Evolutionary conservation across 1,139 yeast species (phyloP).

Genomic region (Yarrowia galli): DNA sequence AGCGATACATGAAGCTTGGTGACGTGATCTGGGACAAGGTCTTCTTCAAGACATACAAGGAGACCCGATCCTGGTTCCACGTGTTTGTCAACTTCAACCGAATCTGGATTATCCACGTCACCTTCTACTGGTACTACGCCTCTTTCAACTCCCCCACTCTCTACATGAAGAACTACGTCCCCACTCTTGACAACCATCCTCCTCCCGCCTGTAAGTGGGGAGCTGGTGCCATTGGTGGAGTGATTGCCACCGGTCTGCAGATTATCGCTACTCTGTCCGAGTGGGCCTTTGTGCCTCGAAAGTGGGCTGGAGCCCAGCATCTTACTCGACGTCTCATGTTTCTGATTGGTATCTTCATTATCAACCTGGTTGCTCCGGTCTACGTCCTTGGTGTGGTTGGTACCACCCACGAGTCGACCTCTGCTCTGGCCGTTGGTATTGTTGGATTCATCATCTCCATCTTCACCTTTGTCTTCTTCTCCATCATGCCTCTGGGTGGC

Average conservation of each 20-base stretch:
- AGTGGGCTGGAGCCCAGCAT: constrained; percentile 99
- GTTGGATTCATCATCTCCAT: constrained; percentile 91
- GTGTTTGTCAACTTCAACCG: constrained; percentile 94
- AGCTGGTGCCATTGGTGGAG: constrained; percentile 90
- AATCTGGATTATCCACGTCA: constrained; percentile 93
- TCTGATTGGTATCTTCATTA: constrained; percentile 66
- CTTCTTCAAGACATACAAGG: constrained; percentile 95
- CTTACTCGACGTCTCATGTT: constrained; percentile 85
- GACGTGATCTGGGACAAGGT: constrained; percentile 93
- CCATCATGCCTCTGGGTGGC: constrained; percentile 97
- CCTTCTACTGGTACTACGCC: constrained; percentile 91
- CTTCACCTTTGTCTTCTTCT: constrained; percentile 81
- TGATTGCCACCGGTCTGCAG: constrained; percentile 81
- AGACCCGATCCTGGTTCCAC: constrained; percentile 98
- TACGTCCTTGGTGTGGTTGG: constrained; percentile 82
- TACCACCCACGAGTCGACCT: constrained; percentile 66
- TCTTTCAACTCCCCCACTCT: constrained; percentile 92
- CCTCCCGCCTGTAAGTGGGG: constrained; percentile 91
- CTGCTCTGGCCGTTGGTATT: constrained; percentile 83
- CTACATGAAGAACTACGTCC: constrained; percentile 85
- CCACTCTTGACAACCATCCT: constrained; percentile 83
- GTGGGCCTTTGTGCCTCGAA: constrained; percentile 96
- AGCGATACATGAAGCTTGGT: constrained; percentile 87
- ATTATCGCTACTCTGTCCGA: constrained; percentile 87
- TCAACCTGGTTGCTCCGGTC: constrained; percentile 85